A percentile compares a stretch with the other conserved stretches of the same genome.
Evolutionary conservation across 2,329 filamentous ascomycete species (phyloP).

Genomic region (Dactylonectria macrodidyma): DNA sequence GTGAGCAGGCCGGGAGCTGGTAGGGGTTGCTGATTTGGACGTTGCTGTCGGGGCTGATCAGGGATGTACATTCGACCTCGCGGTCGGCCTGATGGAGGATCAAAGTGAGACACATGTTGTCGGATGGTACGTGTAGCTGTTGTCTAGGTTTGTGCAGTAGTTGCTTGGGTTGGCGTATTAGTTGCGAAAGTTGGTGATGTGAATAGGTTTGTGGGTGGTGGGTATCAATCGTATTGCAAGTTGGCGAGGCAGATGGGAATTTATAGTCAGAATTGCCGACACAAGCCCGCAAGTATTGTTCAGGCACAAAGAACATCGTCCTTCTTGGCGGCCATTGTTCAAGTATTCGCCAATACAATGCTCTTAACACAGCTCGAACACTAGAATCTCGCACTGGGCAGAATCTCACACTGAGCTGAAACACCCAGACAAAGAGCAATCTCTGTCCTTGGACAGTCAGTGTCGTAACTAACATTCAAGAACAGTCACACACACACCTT

Average conservation of each 20-base stretch:
- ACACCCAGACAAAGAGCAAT: not conserved
- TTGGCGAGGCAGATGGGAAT: no score
- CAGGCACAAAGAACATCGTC: not conserved
- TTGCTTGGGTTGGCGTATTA: not conserved
- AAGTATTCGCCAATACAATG: not conserved
- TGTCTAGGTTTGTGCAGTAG: not conserved
- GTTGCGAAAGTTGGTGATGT: not conserved
- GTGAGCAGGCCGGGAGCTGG: not conserved
- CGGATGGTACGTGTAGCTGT: not conserved
- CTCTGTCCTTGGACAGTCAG: not conserved
- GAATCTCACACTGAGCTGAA: no score
- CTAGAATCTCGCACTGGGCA: no score
- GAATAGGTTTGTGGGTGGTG: no score
- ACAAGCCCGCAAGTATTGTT: not conserved
- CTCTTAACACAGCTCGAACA: no score
- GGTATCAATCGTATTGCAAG: no score
- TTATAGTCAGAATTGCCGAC: no score
- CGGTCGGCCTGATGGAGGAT: constrained; percentile 6
- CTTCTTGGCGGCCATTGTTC: not conserved
- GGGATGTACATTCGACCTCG: constrained; percentile 7
- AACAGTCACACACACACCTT: no score
- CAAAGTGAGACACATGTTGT: constrained; percentile 7
- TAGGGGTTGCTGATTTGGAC: constrained; percentile 14
- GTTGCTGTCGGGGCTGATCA: not conserved
- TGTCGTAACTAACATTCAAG: no score